Base-by-base conservation (phyloP, 1,139 yeast species). In the Yamadazyma triangularis region DNA sequence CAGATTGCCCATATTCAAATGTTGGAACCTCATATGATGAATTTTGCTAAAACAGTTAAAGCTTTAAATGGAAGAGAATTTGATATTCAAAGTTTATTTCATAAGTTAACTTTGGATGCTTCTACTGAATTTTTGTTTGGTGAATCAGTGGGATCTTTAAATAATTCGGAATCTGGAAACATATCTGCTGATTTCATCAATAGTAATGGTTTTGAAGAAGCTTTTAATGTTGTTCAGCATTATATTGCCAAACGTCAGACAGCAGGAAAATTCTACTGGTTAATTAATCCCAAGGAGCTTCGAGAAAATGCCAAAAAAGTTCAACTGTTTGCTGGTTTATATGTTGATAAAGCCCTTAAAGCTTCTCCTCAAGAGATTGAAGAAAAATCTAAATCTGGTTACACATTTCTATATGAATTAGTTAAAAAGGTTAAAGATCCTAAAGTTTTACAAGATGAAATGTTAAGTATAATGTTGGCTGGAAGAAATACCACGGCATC, bases 401-500 rank as follows among this genome's bases (percentile, higher is more conserved):
- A 65, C 38, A 57, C 67, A 12, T 69, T 70, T 38, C 51, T 70
- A 35, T 60, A 61, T 33, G 74, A 67, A 35, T 53, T 70, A 36
- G 64, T 58, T 19, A 64, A 66, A 41, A 64, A 60, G 35, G 64
- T 74, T 1, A 51, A 63, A 23, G 64, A 70, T 43, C 70, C 69
- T 4, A 48, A 40, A 21, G 51, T 58, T 10, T 54, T 70, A 36
- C 61, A 71, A 19, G 73, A 68, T 41, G 73, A 70, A 44, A 56
- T 67, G 19, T 48, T 70, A 38, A 68, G 67, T 42, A 59, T 70
- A 34, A 51, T 70, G 40, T 50, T 70, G 13, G 76, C 76, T 10
- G 76, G 74, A n/a, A 55, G 74, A 40, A 73, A 68, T 42, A 71
- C 77, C 26, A 71, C 77, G 3, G 74, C 77, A 1, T 60, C 70